Conservation (phyloP, 2,329 filamentous ascomycete species). For the Monosporascus sp. region DNA sequence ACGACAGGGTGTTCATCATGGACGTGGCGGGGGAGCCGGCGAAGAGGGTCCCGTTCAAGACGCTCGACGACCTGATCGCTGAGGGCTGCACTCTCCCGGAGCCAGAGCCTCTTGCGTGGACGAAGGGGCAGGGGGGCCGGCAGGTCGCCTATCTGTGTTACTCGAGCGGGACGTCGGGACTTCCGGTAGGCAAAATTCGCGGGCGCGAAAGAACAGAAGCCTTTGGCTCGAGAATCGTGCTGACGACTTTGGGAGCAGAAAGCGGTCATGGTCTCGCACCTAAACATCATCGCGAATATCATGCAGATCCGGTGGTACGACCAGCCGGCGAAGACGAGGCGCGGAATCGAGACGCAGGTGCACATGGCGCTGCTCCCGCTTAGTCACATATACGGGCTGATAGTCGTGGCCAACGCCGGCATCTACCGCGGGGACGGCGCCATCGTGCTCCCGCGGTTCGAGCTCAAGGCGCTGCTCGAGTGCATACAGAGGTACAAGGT, state of each 20-base stretch:
- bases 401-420: constrained; percentile 61
- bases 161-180: constrained; percentile 66
- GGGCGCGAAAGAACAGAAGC: no score
- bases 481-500: constrained; percentile 65
- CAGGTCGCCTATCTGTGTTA: constrained; percentile 68
- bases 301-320: constrained; percentile 52
- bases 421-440: constrained; percentile 67
- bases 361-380: constrained; percentile 63
- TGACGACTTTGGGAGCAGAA: constrained; percentile 40
- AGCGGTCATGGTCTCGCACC: constrained; percentile 73
- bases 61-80: constrained; percentile 55
- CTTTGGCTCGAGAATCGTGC: no score
- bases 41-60: constrained; percentile 49
- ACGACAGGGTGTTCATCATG: constrained; percentile 58
- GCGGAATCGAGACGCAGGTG: constrained; percentile 27
- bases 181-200: constrained; percentile 45
- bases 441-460: constrained; percentile 68
- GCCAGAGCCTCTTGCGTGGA: constrained; percentile 48
- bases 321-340: constrained; percentile 21
- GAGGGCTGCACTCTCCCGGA: constrained; percentile 46
- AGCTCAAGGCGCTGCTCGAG: constrained; percentile 55
- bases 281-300: constrained; percentile 68
- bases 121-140: constrained; percentile 52
- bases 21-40: constrained; percentile 33
- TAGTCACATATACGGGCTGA: constrained; percentile 72